A percentile compares a stretch with the other conserved stretches of the same genome.
These are phyloP conservation scores for Trichoderma aggressivum DNA, from an alignment of 2,329 filamentous ascomycete genomes.

Conservation along the genomic window DNA sequence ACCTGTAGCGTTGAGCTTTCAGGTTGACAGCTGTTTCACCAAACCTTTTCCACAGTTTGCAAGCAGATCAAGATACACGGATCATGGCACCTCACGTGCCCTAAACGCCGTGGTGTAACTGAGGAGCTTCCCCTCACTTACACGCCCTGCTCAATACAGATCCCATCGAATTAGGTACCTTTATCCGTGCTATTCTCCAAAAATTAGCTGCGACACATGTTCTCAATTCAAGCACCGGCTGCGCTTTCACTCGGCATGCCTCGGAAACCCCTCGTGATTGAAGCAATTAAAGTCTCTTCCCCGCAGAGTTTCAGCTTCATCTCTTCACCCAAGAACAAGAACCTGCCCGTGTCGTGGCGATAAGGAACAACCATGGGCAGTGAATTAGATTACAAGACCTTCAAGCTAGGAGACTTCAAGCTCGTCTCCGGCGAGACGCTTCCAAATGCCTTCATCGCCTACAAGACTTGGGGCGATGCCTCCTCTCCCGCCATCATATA, in stretches of 20 bases:
- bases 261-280: neutral
- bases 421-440: constrained; percentile 63
- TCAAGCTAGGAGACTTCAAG: constrained; percentile 61
- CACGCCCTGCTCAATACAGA: neutral
- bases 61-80: neutral
- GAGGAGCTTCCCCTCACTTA: constrained; percentile 9
- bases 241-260: neutral
- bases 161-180: neutral
- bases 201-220: neutral
- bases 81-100: neutral
- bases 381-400: constrained; percentile 29
- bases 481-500: constrained; percentile 67
- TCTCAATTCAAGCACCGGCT: neutral
- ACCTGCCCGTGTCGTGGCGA: neutral
- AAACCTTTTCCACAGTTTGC: neutral
- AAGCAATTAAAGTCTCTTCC: neutral
- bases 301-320: neutral
- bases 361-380: neutral
- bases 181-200: neutral
- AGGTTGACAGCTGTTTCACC: neutral
- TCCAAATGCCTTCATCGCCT: constrained; percentile 65
- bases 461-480: constrained; percentile 69
- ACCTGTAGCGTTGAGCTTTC: neutral
- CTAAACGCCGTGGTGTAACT: neutral
- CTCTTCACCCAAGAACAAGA: neutral